Evolutionary conservation across 2,329 filamentous ascomycete species (phyloP), one percentile per base, ranked within the genome.

Genomic region (Fusarium redolens): DNA sequence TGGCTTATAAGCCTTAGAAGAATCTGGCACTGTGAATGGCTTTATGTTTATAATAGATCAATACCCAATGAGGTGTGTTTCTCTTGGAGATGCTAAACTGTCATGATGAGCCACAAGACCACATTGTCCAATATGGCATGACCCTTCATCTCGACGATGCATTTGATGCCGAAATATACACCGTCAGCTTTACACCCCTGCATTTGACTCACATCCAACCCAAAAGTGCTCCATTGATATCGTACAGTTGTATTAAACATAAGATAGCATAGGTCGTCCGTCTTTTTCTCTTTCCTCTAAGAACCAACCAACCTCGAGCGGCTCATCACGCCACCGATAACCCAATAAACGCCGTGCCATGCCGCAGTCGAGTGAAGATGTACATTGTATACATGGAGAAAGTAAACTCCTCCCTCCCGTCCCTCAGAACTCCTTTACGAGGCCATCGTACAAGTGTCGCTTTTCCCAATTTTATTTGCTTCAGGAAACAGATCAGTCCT

Each of bases 401-500:
- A 28, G 33, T 54, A 1, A 75, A 65, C 62, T 50, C 64, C 63
- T 51, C 64, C 47, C 50, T 57, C 56, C 57, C 60, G 60, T 67
- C 52, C 66, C 65, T 65, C 66, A 61, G 12, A 74, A 73, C 71
- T 67, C 71, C 68, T 41, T 68, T 41, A 57, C 44, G 56, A 62
- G 45, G 47, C 60, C 51, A 76, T 77, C 72, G 50, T 77, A 75
- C 75, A 77, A 65, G 55, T 52, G 44, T 62, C 35, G 58, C 38
- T 64, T 69, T 45, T 65, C 54, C 30, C 25, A 25, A 12, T 43
- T 15, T 40, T 11, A 18, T 59, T 37, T 41, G 20, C 56, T 50
- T n/a, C 50, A 25, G 20, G 43, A n/a, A 5, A 38, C 22, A 35
- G 43, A 31, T 61, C 84, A 93, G 81, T 97, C 93, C 86, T 97